These are phyloP conservation scores for Mycena vitilis DNA, from an alignment of 768 basidiomycete species.

Conservation along the genomic window DNA sequence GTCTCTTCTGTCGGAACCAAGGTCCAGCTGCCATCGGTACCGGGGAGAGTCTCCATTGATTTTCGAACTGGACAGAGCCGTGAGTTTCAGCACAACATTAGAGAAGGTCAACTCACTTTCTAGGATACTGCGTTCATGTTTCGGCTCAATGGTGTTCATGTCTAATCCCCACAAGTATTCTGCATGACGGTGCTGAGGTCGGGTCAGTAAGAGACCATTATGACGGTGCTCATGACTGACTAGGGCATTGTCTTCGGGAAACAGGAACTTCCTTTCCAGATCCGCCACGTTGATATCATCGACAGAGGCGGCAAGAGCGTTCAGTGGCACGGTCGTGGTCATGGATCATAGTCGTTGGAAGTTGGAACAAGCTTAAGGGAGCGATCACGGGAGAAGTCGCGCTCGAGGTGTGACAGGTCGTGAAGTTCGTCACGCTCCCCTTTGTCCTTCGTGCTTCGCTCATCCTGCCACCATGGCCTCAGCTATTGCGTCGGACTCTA, in stretches of 20 bases:
- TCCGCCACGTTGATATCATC: background rate
- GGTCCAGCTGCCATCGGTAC: background rate
- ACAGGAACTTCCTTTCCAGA: background rate
- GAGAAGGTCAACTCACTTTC: background rate
- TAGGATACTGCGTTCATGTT: constrained; percentile 13
- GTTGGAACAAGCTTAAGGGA: no score
- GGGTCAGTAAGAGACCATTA: background rate
- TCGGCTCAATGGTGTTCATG: constrained; percentile 2
- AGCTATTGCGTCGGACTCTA: no score
- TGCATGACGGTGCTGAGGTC: background rate
- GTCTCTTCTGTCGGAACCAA: constrained; percentile 20
- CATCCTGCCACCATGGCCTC: no score
- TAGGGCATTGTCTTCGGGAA: background rate
- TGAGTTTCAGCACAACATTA: background rate
- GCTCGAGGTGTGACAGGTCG: no score
- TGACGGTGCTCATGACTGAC: background rate
- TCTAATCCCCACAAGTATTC: constrained; percentile 23
- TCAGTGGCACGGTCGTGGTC: background rate
- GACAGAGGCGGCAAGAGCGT: background rate
- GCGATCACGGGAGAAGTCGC: no score
- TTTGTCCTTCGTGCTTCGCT: no score
- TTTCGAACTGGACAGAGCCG: constrained; percentile 1
- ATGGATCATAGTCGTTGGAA: no score
- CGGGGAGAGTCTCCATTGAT: background rate
- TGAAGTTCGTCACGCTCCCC: no score